Percentiles rank a stretch among this genome's conserved stretches.
These are phyloP conservation scores for Talaromyces sp. DNA, from an alignment of 2,329 filamentous ascomycete species.

Conservation along the genomic window DNA sequence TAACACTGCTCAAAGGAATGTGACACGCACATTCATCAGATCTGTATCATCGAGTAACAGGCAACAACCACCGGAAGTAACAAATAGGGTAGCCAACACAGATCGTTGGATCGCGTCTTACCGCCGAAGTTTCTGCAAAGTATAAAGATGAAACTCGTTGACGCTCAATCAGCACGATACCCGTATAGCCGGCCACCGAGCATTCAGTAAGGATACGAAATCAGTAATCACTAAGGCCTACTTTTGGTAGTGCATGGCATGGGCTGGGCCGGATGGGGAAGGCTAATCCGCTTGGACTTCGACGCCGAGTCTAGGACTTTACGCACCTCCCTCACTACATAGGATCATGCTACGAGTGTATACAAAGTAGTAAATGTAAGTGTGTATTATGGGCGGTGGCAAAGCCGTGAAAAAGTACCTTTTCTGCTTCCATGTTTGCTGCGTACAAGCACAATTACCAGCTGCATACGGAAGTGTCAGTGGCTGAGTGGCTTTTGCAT, in stretches of 20 bases:
- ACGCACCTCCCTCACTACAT: not conserved
- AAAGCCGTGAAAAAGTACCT: not conserved
- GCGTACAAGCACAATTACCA: not conserved
- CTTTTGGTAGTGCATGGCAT: not conserved
- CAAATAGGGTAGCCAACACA: not conserved
- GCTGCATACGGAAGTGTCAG: not conserved
- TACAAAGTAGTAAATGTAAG: not conserved
- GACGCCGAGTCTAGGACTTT: not conserved
- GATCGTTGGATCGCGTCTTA: slow-evolving; percentile 6
- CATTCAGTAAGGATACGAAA: not conserved
- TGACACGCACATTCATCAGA: slow-evolving; percentile 4
- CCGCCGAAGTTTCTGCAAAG: slow-evolving; percentile 3
- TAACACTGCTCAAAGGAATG: not conserved
- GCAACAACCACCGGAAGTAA: not conserved
- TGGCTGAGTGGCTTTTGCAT: not conserved
- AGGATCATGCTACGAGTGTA: not conserved
- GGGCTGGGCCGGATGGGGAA: slow-evolving; percentile 2
- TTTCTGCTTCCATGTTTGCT: not conserved
- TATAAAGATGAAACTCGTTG: not conserved
- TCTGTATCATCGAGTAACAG: not conserved
- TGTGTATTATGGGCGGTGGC: not conserved
- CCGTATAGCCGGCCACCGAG: not conserved
- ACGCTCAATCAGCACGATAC: not conserved
- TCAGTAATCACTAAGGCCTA: not conserved
- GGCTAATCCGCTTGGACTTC: not conserved